Evolutionary conservation across 2,329 filamentous ascomycete genomes (phyloP).

Genomic region (Cercospora sp.): DNA sequence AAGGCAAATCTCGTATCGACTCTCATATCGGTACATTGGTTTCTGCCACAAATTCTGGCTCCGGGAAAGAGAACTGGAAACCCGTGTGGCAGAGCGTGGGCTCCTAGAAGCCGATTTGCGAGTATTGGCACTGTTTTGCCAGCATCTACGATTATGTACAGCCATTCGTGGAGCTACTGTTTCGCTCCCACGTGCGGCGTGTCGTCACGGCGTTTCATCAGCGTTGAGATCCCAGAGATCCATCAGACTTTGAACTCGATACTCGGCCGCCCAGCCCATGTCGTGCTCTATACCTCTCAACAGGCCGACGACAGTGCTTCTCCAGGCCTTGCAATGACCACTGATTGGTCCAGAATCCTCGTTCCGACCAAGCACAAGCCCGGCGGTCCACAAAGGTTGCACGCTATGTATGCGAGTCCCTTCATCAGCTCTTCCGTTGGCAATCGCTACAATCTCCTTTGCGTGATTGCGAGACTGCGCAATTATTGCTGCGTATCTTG

Average conservation of each 20-base stretch:
- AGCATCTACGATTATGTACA: background rate
- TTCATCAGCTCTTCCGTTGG: constrained; percentile 57
- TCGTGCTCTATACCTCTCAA: constrained; percentile 63
- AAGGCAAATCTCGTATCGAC: constrained; percentile 62
- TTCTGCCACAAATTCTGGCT: constrained; percentile 5
- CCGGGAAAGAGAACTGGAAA: constrained; percentile 30
- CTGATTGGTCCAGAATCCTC: constrained; percentile 24
- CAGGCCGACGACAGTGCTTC: constrained; percentile 56
- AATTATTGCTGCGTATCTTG: constrained; percentile 59
- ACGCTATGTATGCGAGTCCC: constrained; percentile 56
- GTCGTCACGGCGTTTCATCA: background rate
- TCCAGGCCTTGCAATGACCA: constrained; percentile 47
- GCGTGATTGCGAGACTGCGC: constrained; percentile 59
- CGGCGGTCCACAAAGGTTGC: constrained; percentile 63
- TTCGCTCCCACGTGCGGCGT: background rate
- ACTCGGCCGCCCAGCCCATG: constrained; percentile 62
- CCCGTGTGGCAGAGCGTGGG: constrained; percentile 33
- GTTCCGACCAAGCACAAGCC: constrained; percentile 58
- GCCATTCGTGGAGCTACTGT: background rate
- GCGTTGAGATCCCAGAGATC: constrained; percentile 45
- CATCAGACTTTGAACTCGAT: constrained; percentile 57
- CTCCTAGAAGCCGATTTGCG: background rate
- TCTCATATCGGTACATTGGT: constrained; percentile 31
- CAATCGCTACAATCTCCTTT: constrained; percentile 63
- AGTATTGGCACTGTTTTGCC: background rate